Conservation (phyloP, 495 filamentous ascomycete genomes). For the Penicillium waksmanii region DNA sequence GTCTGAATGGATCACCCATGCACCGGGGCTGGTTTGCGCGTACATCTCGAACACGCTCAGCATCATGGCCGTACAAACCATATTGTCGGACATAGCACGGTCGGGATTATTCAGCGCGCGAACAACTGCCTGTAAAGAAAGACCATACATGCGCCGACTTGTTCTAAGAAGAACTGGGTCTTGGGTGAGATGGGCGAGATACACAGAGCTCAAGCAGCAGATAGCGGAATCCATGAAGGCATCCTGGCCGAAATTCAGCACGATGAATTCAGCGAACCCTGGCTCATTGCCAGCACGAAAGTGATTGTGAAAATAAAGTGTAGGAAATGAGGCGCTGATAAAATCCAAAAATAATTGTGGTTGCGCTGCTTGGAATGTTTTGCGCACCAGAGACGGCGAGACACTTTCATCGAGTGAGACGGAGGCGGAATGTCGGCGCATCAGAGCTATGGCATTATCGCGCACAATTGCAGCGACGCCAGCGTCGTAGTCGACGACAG, state of each 20-base stretch:
- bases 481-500: background rate
- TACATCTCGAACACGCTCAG: conserved; percentile 45
- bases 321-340: conserved; percentile 36
- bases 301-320: conserved; percentile 37
- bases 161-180: conserved; percentile 27
- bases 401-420: conserved; percentile 25
- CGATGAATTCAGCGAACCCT: conserved; percentile 31
- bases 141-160: conserved; percentile 36
- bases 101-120: conserved; percentile 26
- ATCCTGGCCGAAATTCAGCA: conserved; percentile 28
- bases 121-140: conserved; percentile 29
- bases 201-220: conserved; percentile 37
- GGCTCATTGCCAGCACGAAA: conserved; percentile 32
- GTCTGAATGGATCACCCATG: conserved; percentile 39
- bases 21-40: conserved; percentile 33
- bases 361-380: conserved; percentile 27
- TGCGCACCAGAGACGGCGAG: conserved; percentile 31
- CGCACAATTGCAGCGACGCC: conserved; percentile 28
- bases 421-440: conserved; percentile 26
- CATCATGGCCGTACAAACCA: conserved; percentile 39
- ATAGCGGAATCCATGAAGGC: conserved; percentile 34
- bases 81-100: conserved; percentile 33
- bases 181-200: conserved; percentile 32
- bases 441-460: conserved; percentile 31
- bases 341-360: conserved; percentile 34